Conservation (phyloP, 1,284 basidiomycete species). For the Leccinum subrobustum region DNA sequence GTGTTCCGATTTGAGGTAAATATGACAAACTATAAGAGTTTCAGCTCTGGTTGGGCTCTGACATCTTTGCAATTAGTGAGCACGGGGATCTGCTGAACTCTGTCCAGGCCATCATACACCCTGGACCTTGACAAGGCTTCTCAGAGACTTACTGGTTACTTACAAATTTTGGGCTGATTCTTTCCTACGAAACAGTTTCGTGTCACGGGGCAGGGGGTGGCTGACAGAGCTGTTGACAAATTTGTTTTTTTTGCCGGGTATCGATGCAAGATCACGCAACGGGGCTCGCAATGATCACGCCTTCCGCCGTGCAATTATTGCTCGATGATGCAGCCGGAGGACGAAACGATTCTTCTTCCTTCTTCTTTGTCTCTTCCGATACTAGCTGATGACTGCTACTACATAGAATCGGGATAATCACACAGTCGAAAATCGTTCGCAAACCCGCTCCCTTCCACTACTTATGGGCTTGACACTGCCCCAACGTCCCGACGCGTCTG, state of each 20-base stretch:
- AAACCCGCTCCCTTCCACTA: neutral
- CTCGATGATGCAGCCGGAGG: neutral
- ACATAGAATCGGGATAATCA: conserved; percentile 8
- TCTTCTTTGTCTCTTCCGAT: neutral
- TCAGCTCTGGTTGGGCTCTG: neutral
- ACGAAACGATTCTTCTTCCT: neutral
- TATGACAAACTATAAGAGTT: neutral
- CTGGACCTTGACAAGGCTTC: neutral
- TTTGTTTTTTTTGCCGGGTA: conserved; percentile 6
- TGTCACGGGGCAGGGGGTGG: neutral
- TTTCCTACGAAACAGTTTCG: neutral
- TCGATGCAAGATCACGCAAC: conserved; percentile 36
- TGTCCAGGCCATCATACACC: neutral
- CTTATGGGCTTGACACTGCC: conserved; percentile 34
- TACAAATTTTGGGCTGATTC: no score
- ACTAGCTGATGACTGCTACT: neutral
- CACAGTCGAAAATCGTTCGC: conserved; percentile 7
- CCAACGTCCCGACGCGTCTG: conserved; percentile 28
- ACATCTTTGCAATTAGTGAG: no score
- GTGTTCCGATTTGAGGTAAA: neutral
- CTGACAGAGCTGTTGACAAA: conserved; percentile 3
- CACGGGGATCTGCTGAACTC: neutral
- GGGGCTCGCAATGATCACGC: conserved; percentile 16
- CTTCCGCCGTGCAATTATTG: conserved; percentile 6
- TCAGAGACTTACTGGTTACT: no score